These are phyloP conservation scores for Vanilla planifolia DNA, from an alignment of 106 monocot genomes.

Conservation along the genomic window DNA sequence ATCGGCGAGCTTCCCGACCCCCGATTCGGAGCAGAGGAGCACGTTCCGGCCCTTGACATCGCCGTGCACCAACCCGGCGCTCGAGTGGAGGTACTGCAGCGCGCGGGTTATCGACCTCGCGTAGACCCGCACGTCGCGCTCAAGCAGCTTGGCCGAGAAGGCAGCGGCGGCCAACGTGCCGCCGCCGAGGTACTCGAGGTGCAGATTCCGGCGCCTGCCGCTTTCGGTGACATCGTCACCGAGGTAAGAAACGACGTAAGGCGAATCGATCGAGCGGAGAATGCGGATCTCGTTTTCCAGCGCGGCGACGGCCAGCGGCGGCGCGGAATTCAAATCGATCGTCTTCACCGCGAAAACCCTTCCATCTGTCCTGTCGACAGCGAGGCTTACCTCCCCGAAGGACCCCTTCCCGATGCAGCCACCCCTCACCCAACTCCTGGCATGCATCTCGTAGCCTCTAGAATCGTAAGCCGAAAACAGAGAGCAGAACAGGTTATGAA, in stretches of 20 bases:
- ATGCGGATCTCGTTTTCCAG: slow-evolving; percentile 34
- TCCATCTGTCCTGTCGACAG: slow-evolving; percentile 17
- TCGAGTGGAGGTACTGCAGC: slow-evolving; percentile 18
- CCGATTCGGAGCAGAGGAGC: neutral
- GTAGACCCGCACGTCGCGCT: slow-evolving; percentile 10
- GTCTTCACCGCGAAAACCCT: slow-evolving; percentile 49
- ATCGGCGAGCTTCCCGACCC: slow-evolving; percentile 14
- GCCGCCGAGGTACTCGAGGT: slow-evolving; percentile 30
- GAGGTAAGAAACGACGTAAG: slow-evolving; percentile 27
- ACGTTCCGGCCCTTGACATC: slow-evolving; percentile 32
- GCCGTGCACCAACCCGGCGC: slow-evolving; percentile 23
- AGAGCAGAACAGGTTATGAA: neutral
- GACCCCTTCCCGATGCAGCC: slow-evolving; percentile 43
- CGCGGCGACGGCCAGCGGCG: neutral
- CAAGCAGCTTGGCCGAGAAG: slow-evolving; percentile 4
- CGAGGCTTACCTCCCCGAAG: slow-evolving; percentile 55
- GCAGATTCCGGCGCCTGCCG: slow-evolving; percentile 15
- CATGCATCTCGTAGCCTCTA: too few relatives aligned
- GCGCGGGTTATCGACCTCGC: slow-evolving; percentile 14
- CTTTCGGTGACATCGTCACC: slow-evolving; percentile 18
- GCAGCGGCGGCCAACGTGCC: slow-evolving; percentile 27
- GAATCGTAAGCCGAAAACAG: neutral
- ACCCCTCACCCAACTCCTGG: slow-evolving; percentile 26
- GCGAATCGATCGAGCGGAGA: slow-evolving; percentile 11
- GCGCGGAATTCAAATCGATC: neutral